Evolutionary conservation across 2,329 filamentous ascomycete genomes (phyloP), one percentile per base, ranked within the genome.

Genomic region (Pseudomassariella vexata): DNA sequence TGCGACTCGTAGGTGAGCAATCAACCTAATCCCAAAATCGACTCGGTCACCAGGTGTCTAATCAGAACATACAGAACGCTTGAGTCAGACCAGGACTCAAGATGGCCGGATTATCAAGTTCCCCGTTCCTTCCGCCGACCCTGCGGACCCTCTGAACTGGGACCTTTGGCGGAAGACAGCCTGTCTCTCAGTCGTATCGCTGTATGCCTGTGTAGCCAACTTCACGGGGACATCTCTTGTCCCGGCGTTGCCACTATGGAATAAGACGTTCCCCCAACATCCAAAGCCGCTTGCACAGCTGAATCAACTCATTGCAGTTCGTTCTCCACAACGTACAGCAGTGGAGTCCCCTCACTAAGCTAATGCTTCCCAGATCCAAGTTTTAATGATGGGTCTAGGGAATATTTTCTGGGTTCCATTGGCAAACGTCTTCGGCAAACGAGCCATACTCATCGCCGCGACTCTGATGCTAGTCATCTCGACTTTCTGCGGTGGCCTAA

Each of bases 321-420:
- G 34, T 31, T n/a, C 10, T n/a, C n/a, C n/a, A 16, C 22, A 4
- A 19, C n/a, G 12, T 8, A 5, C 3, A 9, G 5, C 10, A 19
- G 22, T 15, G 4, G 6, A 10, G 23, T 15, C 9, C 9, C 7
- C 26, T 30, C 7, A 14, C 9, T 26, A 3, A n/a, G n/a, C 20
- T 34, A 17, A 39, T 19, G 18, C 14, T 11, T 6, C 3, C n/a
- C 10, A 61, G 57, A 43, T 56, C 5, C 50, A 56, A n/a, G 37
- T 58, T 0, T 36, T 62, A 0, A 41, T 59, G 2, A 34, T 60
- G 1, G 59, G 59, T 0, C 48, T 50, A 0, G 45, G 49, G 0
- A 62, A 61, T 7, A 49, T 60, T 9, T 45, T 49, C 28, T 58
- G 57, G 49, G 59, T 62, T 1, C 59, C 59, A 0, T 18, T 62